Evolutionary conservation across 164 flowering plant genomes (phyloP).

Genomic region (Taxillus chinensis): DNA sequence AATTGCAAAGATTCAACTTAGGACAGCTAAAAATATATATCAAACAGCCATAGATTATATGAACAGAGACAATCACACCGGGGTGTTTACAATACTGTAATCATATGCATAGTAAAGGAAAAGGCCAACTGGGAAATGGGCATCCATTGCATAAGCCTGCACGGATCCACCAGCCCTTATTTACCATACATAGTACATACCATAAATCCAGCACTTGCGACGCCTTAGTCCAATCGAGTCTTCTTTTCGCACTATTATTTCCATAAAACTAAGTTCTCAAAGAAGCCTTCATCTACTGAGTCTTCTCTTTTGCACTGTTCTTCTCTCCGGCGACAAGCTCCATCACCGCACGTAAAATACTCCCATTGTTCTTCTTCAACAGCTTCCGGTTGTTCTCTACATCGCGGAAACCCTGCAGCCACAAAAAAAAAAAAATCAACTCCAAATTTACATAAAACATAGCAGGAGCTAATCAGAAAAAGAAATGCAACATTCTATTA

Average conservation of each 20-base stretch:
- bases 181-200: too few species aligned
- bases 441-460: background rate
- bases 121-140: too few species aligned
- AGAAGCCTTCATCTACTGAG: constrained; percentile 11
- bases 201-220: too few species aligned
- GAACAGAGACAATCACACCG: too few species aligned
- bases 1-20: too few species aligned
- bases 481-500: background rate
- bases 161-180: too few species aligned
- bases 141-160: too few species aligned
- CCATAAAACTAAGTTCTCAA: background rate
- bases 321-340: constrained; percentile 63
- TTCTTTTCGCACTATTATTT: background rate
- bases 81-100: too few species aligned
- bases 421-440: background rate
- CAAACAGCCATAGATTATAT: too few species aligned
- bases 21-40: too few species aligned
- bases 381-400: constrained; percentile 52
- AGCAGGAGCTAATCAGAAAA: background rate
- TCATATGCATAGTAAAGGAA: too few species aligned
- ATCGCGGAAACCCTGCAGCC: constrained; percentile 72
- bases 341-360: constrained; percentile 80
- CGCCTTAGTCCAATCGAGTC: constrained; percentile 7
- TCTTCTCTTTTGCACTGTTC: constrained; percentile 6
- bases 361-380: constrained; percentile 82